Evolutionary conservation across 192 early-diverging fungal genomes (phyloP), one percentile per base, ranked within the genome.

Genomic region (Dispira parvispora): DNA sequence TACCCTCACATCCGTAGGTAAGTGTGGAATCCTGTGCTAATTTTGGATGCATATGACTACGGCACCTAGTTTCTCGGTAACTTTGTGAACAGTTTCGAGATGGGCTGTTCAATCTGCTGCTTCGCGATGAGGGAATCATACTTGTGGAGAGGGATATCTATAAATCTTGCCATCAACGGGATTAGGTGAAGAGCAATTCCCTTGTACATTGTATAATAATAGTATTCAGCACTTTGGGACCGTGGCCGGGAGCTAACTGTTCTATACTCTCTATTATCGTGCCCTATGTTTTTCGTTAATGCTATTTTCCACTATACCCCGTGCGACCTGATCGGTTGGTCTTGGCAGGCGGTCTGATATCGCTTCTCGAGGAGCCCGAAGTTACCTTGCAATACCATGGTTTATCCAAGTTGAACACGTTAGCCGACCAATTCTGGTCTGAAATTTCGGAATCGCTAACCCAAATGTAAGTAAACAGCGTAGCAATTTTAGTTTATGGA

Each of bases 351-450:
- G 92, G 96, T 57, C 82, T 97, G 45, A 83, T 99, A 65, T 85
- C 95, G 11, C 78, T 99, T 26, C 85, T 99, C 20, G 90, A 98
- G 67, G 96, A 99, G 68, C 71, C 81, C 14, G 83, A 95, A 65
- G 88, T 89, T 46, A 86, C 90, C 67, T 86, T 99, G 49, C 87
- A 95, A 71, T 81, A 87, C 57, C 96, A 94, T 75, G 92, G 94
- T 21, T 81, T 99, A 46, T 70, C 89, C 63, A 88, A 96, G 78
- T 84, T 99, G 38, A 85, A 96, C 67, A 72, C 65, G 13, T 72
- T 96, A 62, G 89, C 94, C 25, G 88, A 96, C 77, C 78, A 85
- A 63, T 99, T 98, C 71, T 99, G 96, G 96, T 87, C 94, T 20
- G 96, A 99, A 71, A 98, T 97, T 63, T 85, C 94, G 10, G 96